These are phyloP conservation scores for maize (Zea mays) DNA, from an alignment of 176 grass and related monocot genomes.

Conservation along the genomic window DNA sequence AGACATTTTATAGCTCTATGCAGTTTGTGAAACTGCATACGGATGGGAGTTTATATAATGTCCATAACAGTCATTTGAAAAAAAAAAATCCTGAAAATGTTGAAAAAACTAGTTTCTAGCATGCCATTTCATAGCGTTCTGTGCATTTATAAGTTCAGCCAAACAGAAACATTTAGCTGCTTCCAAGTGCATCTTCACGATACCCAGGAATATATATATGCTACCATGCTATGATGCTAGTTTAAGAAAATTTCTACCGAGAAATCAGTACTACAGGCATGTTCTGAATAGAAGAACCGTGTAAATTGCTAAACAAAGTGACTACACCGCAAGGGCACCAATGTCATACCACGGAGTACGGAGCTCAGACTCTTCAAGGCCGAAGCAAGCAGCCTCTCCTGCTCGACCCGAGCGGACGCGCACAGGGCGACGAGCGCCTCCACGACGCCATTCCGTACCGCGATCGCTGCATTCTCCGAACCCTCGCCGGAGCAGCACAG, in stretches of 20 bases:
- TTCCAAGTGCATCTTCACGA: neutral
- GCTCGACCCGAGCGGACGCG: slow-evolving; percentile 52
- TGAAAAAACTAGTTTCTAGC: neutral
- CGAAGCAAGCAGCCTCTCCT: slow-evolving; percentile 46
- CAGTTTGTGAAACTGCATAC: neutral
- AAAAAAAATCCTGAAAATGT: neutral
- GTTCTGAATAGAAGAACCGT: neutral
- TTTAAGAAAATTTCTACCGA: slow-evolving; percentile 4
- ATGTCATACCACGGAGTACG: slow-evolving; percentile 63
- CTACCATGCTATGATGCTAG: slow-evolving; percentile 12
- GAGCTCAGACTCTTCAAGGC: slow-evolving; percentile 71
- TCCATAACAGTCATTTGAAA: neutral
- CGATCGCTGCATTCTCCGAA: slow-evolving; percentile 61
- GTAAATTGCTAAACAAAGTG: neutral
- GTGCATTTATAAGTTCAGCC: neutral
- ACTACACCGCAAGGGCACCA: neutral
- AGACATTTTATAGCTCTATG: neutral
- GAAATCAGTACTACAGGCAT: neutral
- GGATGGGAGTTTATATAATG: neutral
- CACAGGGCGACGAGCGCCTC: slow-evolving; percentile 65
- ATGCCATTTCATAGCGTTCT: neutral
- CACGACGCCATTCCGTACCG: slow-evolving; percentile 65
- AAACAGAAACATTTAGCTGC: neutral
- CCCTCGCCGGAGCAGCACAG: slow-evolving; percentile 66
- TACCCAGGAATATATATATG: neutral